Evolutionary conservation across 2,329 filamentous ascomycete species (phyloP).

Genomic region (Mycogone perniciosa): DNA sequence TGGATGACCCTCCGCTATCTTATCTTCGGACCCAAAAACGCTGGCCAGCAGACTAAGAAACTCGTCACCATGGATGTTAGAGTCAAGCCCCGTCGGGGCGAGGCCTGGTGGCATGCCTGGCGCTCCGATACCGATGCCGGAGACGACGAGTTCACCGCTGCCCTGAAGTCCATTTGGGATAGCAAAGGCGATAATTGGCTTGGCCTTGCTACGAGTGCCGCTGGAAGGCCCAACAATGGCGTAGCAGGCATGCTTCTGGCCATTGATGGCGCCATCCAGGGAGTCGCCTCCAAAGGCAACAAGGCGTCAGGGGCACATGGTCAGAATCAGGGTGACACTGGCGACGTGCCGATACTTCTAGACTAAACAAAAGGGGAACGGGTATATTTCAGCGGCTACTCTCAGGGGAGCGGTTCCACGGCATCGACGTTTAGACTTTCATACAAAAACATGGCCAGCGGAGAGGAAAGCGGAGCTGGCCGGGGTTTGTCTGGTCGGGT

Average conservation of each 20-base stretch:
- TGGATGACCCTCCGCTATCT: slow-evolving; percentile 52
- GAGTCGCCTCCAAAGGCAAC: slow-evolving; percentile 14
- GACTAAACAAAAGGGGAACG: neutral
- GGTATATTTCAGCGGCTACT: neutral
- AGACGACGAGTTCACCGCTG: slow-evolving; percentile 31
- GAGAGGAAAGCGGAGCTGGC: neutral
- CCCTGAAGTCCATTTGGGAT: slow-evolving; percentile 41
- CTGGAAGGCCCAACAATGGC: slow-evolving; percentile 32
- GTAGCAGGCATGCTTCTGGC: slow-evolving; percentile 43
- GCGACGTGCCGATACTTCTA: neutral
- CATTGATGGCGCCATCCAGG: slow-evolving; percentile 41
- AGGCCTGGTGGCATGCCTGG: slow-evolving; percentile 46
- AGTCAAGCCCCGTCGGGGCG: slow-evolving; percentile 41
- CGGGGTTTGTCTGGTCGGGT: neutral
- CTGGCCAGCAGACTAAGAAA: slow-evolving; percentile 23
- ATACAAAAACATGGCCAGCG: neutral
- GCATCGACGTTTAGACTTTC: neutral
- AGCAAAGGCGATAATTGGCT: slow-evolving; percentile 39
- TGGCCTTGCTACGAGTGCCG: slow-evolving; percentile 43
- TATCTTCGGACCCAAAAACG: slow-evolving; percentile 24
- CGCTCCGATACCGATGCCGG: slow-evolving; percentile 23
- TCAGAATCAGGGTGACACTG: neutral
- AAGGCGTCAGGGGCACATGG: neutral
- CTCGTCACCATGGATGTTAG: slow-evolving; percentile 47
- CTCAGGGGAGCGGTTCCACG: neutral